phyloP scores from a whole-genome alignment of 2,329 filamentous ascomycete genomes.

The Huntiella savannae region DNA sequence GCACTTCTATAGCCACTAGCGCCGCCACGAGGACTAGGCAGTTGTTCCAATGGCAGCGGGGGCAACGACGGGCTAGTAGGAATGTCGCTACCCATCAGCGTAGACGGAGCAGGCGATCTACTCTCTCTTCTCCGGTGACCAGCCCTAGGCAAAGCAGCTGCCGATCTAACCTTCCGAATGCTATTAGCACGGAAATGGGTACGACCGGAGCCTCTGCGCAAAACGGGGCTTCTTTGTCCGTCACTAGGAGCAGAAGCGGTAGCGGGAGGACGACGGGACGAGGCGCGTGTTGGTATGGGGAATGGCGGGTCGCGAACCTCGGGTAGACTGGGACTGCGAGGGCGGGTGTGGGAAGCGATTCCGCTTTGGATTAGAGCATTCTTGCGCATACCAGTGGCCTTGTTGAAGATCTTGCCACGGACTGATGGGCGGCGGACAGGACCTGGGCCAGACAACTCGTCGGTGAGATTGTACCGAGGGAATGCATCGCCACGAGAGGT shows the following conservation, averaged over 20 bases:
- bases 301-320: constrained; percentile 57
- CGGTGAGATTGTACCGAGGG: constrained; percentile 24
- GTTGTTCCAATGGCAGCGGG: constrained; percentile 47
- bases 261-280: constrained; percentile 55
- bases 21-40: constrained; percentile 34
- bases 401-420: constrained; percentile 15
- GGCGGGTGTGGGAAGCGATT: constrained; percentile 44
- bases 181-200: constrained; percentile 37
- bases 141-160: constrained; percentile 46
- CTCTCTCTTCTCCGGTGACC: constrained; percentile 30
- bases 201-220: constrained; percentile 28
- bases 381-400: constrained; percentile 49
- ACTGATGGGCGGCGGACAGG: constrained; percentile 17
- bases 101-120: constrained; percentile 45
- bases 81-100: constrained; percentile 25
- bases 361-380: constrained; percentile 66
- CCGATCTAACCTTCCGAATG: constrained; percentile 71
- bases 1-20: constrained; percentile 7
- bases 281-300: constrained; percentile 75
- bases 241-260: constrained; percentile 50
- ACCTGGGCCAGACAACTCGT: constrained; percentile 12
- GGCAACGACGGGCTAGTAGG: constrained; percentile 54
- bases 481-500: constrained; percentile 26
- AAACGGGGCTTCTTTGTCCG: constrained; percentile 56
- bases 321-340: constrained; percentile 44